phyloP scores from a whole-genome alignment of 495 filamentous ascomycete species.

The Ramalina intermedia region DNA sequence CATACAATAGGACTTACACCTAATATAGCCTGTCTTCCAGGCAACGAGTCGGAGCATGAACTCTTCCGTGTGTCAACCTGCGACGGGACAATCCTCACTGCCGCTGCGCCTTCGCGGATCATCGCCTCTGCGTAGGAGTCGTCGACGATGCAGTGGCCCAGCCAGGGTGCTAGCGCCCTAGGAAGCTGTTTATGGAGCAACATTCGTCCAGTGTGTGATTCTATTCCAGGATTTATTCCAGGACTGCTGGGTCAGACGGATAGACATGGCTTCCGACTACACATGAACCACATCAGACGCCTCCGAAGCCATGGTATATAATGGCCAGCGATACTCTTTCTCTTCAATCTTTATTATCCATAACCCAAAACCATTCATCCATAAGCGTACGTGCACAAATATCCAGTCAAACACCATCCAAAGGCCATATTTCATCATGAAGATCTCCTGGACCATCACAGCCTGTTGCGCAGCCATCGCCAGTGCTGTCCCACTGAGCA shows the following conservation, averaged over 20 bases:
- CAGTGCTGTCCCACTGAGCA: neutral
- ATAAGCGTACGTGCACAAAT: neutral
- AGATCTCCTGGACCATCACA: slow-evolving; percentile 5
- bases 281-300: neutral
- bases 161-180: no score
- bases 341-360: neutral
- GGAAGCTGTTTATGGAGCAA: neutral
- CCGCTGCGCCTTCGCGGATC: neutral
- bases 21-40: neutral
- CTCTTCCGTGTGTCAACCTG: neutral
- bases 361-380: neutral
- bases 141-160: neutral
- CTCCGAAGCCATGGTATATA: neutral
- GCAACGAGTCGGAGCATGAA: neutral
- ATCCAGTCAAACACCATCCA: neutral
- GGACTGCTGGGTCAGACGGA: neutral
- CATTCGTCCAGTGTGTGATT: neutral
- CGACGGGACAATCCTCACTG: neutral
- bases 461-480: slow-evolving; percentile 1
- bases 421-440: neutral
- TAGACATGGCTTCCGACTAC: neutral
- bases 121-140: neutral
- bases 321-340: neutral
- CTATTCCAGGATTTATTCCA: neutral
- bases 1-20: neutral